Evolutionary conservation across 208 protist genomes (phyloP), one percentile per base, ranked within the genome.

Genomic region (Trypanosoma mega): DNA sequence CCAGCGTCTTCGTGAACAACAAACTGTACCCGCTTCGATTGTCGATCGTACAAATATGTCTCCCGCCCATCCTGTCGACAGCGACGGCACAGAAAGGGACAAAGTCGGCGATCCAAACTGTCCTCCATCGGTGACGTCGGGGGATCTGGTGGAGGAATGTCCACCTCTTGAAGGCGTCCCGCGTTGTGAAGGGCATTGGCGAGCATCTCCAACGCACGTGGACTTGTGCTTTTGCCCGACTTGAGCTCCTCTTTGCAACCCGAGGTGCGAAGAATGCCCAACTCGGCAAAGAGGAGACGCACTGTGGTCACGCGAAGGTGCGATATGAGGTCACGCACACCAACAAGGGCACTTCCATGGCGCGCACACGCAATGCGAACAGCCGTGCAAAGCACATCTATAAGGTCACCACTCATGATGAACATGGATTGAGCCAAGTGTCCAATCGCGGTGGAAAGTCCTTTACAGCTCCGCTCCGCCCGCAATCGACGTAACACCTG

Each of bases 31-130:
- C 65, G 56, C 8, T 64, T 39, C 6, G 49, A 44, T 26, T 36
- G 26, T 18, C 49, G 26, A 50, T 82, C 68, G 39, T 78, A 74
- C 3, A 50, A 29, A 36, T 75, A 82, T 7, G 24, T 60, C 11
- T 52, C 49, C 20, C 82, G 64, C 8, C 66, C 66, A 49, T 89
- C 82, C 31, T 82, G 68, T 9, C 82, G 57, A 37, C 82, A 89
- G 14, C 58, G 70, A 16, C 77, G 74, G 53, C 82, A 89, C 0
- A 87, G 47, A 51, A 87, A 87, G 0, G 72, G 72, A 24, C 14
- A 49, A 11, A 66, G 6, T 45, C 30, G 5, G 5, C 51, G 6
- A 27, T 44, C 1, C 21, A 48, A 24, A 64, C 12, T 9, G 23
- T 12, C 20, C 26, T 14, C 36, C 27, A 3, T 24, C 26, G 27